phyloP scores from a whole-genome alignment of 139 green algal genomes.

The Chlamydomonas sp. region DNA sequence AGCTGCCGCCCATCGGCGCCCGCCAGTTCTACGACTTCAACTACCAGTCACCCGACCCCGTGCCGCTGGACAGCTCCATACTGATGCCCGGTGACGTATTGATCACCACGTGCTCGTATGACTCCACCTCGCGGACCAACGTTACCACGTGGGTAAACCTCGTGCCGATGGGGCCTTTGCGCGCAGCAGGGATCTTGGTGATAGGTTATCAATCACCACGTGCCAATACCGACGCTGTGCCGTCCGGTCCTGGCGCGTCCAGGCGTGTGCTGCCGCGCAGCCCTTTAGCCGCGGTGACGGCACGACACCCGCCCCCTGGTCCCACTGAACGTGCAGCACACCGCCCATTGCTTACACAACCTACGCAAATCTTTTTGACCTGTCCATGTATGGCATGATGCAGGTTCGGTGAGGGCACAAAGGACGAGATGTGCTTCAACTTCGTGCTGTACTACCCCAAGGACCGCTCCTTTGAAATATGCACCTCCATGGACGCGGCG shows the following conservation, averaged over 20 bases:
- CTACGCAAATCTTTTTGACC: not conserved
- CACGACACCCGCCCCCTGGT: too few relatives aligned
- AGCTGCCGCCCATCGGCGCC: slow-evolving; percentile 21
- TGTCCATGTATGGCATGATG: not conserved
- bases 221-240: not conserved
- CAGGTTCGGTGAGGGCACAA: slow-evolving; percentile 17
- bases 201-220: not conserved
- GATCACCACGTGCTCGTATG: slow-evolving; percentile 35
- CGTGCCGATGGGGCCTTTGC: too few relatives aligned
- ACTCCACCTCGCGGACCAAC: slow-evolving; percentile 20
- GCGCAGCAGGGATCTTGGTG: not conserved
- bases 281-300: too few relatives aligned
- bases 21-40: slow-evolving; percentile 33
- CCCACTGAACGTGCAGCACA: too few relatives aligned
- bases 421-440: slow-evolving; percentile 40
- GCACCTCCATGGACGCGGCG: slow-evolving; percentile 9
- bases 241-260: not conserved
- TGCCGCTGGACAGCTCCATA: slow-evolving; percentile 14
- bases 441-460: slow-evolving; percentile 30
- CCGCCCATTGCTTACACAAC: not conserved
- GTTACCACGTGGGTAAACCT: not conserved
- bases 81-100: slow-evolving; percentile 17
- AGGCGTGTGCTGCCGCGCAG: not conserved
- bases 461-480: not conserved
- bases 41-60: slow-evolving; percentile 8